Evolutionary conservation across 2,329 filamentous ascomycete species (phyloP), one percentile per base, ranked within the genome.

Genomic region (Aspergillus fructus): DNA sequence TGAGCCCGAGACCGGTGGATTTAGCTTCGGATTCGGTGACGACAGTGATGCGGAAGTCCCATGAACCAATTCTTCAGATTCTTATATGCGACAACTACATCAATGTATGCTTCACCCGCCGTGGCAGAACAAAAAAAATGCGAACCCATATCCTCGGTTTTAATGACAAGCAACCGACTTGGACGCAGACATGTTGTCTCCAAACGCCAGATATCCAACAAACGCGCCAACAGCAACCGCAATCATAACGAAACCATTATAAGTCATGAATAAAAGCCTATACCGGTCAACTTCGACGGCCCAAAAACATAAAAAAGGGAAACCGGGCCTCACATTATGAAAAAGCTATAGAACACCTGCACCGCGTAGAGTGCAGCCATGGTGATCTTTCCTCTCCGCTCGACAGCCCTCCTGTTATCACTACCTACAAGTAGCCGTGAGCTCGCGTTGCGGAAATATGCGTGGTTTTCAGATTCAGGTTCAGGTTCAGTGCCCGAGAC

Each of bases 241-340:
- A 64, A 96, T 76, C 94, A 99, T 99, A 65, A 99, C 87, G 88
- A 90, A 96, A 56, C 94, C 94, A 69, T 99, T 99, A 78, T 99
- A 99, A n/a, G 94, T 99, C 94, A 99, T 99, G 77, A 99, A 99
- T 21, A 99, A 78, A 60, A 99, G 82, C 94, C 93, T 97, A 41
- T 37, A 23, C 19, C 56, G 27, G 58, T 33, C 37, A 47, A 41
- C 37, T 5, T 45, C 17, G n/a, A 56, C n/a, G 27, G 9, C 27
- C 3, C 9, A 11, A 30, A 30, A 30, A 11, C 41, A 49, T 19
- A 40, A 33, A 17, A 34, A 33, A 30, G 17, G 30, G 19, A 53
- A 17, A 46, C 8, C 9, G 11, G 17, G 27, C 87, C 93, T 87
- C 74, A 97, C 94, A 99, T 99, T 73, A 99, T 93, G 83, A 99